A percentile compares a stretch with the other conserved stretches of the same genome.
These are phyloP conservation scores for Stenogyne calaminthoides DNA, from an alignment of 305 asterid genomes.

Conservation along the genomic window DNA sequence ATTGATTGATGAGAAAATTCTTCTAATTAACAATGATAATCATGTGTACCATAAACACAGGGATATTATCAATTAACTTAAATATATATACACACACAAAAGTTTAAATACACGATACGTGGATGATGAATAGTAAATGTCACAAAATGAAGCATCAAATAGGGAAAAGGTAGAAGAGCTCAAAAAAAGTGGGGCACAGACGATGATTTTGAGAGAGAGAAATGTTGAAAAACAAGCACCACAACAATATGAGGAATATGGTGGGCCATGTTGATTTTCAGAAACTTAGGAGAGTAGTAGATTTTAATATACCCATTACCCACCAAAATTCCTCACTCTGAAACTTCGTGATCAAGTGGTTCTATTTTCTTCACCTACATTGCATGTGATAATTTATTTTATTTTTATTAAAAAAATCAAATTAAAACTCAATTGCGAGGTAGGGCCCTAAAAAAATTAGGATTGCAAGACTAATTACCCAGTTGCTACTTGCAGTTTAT, in stretches of 20 bases:
- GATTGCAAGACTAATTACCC: background rate
- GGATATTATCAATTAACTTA: too few species aligned
- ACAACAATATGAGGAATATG: conserved; percentile 29
- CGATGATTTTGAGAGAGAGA: conserved; percentile 11
- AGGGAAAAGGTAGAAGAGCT: too few species aligned
- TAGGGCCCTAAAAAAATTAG: conserved; percentile 30
- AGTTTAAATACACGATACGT: background rate
- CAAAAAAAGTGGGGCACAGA: background rate
- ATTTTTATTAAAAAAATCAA: background rate
- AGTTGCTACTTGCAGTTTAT: conserved; percentile 9
- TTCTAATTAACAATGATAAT: too few species aligned
- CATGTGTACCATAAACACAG: too few species aligned
- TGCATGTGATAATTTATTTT: conserved; percentile 19
- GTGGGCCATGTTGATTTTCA: conserved; percentile 27
- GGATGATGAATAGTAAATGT: too few species aligned
- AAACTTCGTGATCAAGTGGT: conserved; percentile 31
- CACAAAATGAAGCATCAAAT: too few species aligned
- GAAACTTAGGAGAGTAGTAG: background rate
- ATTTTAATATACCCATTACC: conserved; percentile 23
- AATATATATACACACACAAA: background rate
- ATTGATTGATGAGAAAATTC: too few species aligned
- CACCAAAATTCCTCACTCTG: conserved; percentile 21
- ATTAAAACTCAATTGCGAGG: background rate
- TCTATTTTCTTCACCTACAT: conserved; percentile 28
- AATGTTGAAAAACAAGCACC: background rate